Evolutionary conservation across 2,329 filamentous ascomycete genomes (phyloP).

Genomic region (Clarireedia paspali): DNA sequence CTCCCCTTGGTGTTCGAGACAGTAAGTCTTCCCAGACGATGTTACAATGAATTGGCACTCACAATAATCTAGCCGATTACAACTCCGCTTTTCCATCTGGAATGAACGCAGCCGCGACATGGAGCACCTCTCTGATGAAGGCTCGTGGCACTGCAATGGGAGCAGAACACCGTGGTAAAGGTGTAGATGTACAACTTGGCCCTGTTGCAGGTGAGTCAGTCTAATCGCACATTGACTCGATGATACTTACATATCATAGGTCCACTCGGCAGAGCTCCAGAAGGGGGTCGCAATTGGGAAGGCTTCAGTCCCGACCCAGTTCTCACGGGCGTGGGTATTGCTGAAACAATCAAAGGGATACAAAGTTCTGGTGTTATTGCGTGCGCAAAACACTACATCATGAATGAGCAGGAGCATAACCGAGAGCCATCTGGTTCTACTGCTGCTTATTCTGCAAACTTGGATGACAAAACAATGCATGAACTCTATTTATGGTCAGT

Average conservation of each 20-base stretch:
- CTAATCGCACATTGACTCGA: background rate
- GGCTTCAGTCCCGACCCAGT: slow-evolving; percentile 66
- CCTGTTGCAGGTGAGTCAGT: slow-evolving; percentile 50
- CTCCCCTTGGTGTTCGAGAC: slow-evolving; percentile 34
- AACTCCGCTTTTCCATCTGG: slow-evolving; percentile 72
- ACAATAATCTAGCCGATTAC: slow-evolving; percentile 45
- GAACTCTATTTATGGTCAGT: slow-evolving; percentile 46
- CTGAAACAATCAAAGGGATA: slow-evolving; percentile 69
- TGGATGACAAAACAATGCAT: slow-evolving; percentile 53
- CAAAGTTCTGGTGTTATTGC: slow-evolving; percentile 73
- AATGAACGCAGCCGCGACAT: slow-evolving; percentile 68
- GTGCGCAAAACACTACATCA: slow-evolving; percentile 64
- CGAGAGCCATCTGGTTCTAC: slow-evolving; percentile 27
- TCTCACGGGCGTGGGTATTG: slow-evolving; percentile 64
- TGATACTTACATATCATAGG: slow-evolving; percentile 12
- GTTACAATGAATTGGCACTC: slow-evolving; percentile 31
- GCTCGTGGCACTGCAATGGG: slow-evolving; percentile 61
- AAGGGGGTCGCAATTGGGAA: slow-evolving; percentile 65
- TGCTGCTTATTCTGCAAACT: slow-evolving; percentile 47
- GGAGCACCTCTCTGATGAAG: slow-evolving; percentile 64
- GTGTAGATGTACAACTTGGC: slow-evolving; percentile 65
- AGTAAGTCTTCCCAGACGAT: slow-evolving; percentile 14
- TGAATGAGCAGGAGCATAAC: slow-evolving; percentile 61
- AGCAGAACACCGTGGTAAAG: slow-evolving; percentile 65
- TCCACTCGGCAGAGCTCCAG: slow-evolving; percentile 57